These are phyloP conservation scores for Diversispora epigaea DNA, from an alignment of 192 early-diverging fungal species.

Conservation along the genomic window DNA sequence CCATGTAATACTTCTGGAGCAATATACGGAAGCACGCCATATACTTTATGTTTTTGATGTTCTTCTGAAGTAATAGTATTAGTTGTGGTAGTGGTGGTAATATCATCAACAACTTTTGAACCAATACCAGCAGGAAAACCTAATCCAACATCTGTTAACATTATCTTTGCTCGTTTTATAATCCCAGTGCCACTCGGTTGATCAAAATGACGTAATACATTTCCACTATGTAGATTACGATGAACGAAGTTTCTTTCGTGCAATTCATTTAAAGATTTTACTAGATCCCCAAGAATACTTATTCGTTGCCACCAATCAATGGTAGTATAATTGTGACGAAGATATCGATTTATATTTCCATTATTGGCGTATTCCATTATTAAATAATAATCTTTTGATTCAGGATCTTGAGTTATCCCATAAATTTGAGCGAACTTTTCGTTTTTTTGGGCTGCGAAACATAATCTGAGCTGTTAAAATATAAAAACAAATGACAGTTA, in stretches of 20 bases:
- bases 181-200: neutral
- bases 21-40: conserved; percentile 3
- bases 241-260: neutral
- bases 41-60: neutral
- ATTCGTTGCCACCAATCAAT: conserved; percentile 16
- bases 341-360: neutral
- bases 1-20: conserved; percentile 8
- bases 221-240: neutral
- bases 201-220: neutral
- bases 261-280: neutral
- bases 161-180: neutral
- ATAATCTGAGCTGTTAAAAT: neutral
- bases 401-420: neutral
- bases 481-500: neutral
- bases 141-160: conserved; percentile 1
- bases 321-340: neutral
- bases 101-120: neutral
- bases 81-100: neutral
- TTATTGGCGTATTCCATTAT: neutral
- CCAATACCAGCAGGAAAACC: neutral
- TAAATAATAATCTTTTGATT: conserved; percentile 9
- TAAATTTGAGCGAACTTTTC: neutral
- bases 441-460: neutral
- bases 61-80: too few species aligned
- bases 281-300: neutral